Percentiles rank a stretch among this genome's conserved stretches.
Evolutionary conservation across 495 filamentous ascomycete species (phyloP).

Genomic region (Pseudotulostoma volvatum): DNA sequence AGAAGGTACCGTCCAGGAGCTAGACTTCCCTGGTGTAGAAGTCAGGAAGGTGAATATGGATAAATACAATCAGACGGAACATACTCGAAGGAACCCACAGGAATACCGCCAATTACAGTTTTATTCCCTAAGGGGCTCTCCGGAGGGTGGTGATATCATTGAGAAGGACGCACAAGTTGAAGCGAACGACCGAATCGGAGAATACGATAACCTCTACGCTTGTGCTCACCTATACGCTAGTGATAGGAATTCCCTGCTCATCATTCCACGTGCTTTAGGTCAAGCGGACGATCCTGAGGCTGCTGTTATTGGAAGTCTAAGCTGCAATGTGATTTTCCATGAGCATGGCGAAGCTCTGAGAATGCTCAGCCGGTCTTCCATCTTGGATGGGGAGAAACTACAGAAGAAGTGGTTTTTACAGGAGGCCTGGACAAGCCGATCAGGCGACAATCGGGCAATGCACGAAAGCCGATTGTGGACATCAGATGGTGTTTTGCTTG

Average conservation of each 20-base stretch:
- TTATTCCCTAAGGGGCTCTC: conserved; percentile 36
- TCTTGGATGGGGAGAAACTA: conserved; percentile 8
- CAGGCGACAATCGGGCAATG: conserved; percentile 38
- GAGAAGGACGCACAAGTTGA: conserved; percentile 5
- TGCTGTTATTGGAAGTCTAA: conserved; percentile 45
- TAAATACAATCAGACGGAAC: conserved; percentile 32
- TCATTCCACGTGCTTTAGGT: conserved; percentile 43
- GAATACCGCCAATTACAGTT: conserved; percentile 42
- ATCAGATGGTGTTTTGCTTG: conserved; percentile 41
- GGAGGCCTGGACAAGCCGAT: conserved; percentile 43
- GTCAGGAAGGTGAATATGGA: conserved; percentile 49
- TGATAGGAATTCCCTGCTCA: conserved; percentile 51
- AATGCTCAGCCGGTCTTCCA: conserved; percentile 22
- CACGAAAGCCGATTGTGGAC: conserved; percentile 51
- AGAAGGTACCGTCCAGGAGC: conserved; percentile 14
- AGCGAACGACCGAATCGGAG: conserved; percentile 15
- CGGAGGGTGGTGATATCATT: too few species aligned
- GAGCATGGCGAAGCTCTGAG: conserved; percentile 20
- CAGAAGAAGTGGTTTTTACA: conserved; percentile 49
- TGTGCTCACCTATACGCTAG: conserved; percentile 49
- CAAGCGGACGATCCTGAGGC: conserved; percentile 36
- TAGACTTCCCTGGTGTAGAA: conserved; percentile 41
- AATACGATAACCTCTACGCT: conserved; percentile 41
- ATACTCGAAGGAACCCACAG: conserved; percentile 22
- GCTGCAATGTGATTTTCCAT: conserved; percentile 47